Conservation (phyloP, 1,284 basidiomycete genomes). For the Moesziomyces sp. region DNA sequence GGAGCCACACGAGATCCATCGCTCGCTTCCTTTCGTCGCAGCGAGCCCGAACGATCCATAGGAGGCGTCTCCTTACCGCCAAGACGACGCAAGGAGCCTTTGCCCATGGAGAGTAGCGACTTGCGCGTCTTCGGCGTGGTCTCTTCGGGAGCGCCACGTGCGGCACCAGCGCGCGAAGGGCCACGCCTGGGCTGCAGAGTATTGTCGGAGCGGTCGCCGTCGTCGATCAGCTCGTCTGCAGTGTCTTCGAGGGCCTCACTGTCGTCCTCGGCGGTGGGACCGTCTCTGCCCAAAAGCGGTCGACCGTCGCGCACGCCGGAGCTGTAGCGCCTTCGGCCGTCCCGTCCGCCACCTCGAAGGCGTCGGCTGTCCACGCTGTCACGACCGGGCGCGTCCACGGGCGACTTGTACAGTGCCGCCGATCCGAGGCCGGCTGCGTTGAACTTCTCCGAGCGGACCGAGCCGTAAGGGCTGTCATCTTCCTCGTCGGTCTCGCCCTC, state of each 20-base stretch:
- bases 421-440: constrained; percentile 43
- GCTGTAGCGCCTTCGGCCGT: constrained; percentile 43
- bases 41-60: constrained; percentile 14
- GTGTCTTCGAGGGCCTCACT: constrained; percentile 38
- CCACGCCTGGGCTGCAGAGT: constrained; percentile 35
- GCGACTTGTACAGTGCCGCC: constrained; percentile 27
- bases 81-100: constrained; percentile 33
- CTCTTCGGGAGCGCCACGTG: constrained; percentile 8
- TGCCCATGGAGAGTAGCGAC: constrained; percentile 29
- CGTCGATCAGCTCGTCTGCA: constrained; percentile 31
- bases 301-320: constrained; percentile 26
- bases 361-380: constrained; percentile 17
- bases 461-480: constrained; percentile 32
- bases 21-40: constrained; percentile 29
- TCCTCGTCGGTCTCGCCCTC: constrained; percentile 45
- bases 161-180: constrained; percentile 13
- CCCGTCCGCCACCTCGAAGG: constrained; percentile 33
- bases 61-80: constrained; percentile 25
- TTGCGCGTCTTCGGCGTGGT: constrained; percentile 11
- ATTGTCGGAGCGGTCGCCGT: constrained; percentile 35
- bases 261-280: constrained; percentile 11
- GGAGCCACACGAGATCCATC: constrained; percentile 4
- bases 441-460: constrained; percentile 30
- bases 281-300: constrained; percentile 32
- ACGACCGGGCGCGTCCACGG: constrained; percentile 1